Conservation (phyloP, 2,329 filamentous ascomycete species). For the Aspergillus piperis region DNA sequence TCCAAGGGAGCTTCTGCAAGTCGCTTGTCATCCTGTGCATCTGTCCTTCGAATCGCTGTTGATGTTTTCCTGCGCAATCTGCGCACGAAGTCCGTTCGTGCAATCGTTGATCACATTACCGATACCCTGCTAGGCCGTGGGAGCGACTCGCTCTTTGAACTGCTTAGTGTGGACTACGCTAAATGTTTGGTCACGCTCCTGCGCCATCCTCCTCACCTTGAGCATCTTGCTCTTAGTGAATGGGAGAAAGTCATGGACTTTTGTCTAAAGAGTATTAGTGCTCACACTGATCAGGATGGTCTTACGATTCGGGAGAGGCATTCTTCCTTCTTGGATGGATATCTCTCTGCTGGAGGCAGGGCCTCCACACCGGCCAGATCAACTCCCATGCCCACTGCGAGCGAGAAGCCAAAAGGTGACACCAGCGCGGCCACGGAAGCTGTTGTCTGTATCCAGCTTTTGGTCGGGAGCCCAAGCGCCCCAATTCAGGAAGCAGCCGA, state of each 20-base stretch:
- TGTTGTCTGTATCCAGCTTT: constrained; percentile 65
- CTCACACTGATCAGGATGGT: constrained; percentile 28
- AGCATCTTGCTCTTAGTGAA: constrained; percentile 68
- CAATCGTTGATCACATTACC: constrained; percentile 78
- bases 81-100: constrained; percentile 74
- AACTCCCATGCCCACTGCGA: constrained; percentile 28
- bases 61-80: constrained; percentile 68
- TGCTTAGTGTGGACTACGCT: constrained; percentile 74
- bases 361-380: constrained; percentile 35
- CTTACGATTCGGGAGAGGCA: constrained; percentile 32
- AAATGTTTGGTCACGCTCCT: constrained; percentile 73
- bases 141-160: constrained; percentile 62
- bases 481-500: constrained; percentile 61
- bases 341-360: constrained; percentile 26
- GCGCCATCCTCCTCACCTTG: constrained; percentile 72
- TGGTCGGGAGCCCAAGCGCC: constrained; percentile 68
- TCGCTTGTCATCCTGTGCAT: constrained; percentile 68
- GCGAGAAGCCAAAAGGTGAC: constrained; percentile 29
- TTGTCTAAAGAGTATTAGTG: constrained; percentile 62
- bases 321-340: constrained; percentile 31
- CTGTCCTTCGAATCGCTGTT: constrained; percentile 70
- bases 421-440: constrained; percentile 54
- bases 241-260: constrained; percentile 74
- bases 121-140: constrained; percentile 67
- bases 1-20: constrained; percentile 53